Percentiles rank a stretch among this genome's conserved stretches.
These are phyloP conservation scores for Yamadazyma spencermartinsiae DNA, from an alignment of 1,139 yeast genomes.

Conservation along the genomic window DNA sequence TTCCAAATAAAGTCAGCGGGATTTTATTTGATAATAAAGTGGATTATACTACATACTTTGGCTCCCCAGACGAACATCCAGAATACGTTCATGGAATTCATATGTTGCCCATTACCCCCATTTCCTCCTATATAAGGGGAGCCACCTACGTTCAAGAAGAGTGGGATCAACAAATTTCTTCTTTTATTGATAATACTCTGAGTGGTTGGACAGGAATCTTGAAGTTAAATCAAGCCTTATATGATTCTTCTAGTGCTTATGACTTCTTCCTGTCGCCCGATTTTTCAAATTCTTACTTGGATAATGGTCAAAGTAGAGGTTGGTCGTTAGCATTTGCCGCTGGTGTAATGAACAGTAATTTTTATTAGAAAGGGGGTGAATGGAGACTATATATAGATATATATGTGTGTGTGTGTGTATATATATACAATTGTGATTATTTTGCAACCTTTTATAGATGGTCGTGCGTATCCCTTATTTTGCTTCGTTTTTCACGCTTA, in stretches of 20 bases:
- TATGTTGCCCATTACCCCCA: constrained; percentile 48
- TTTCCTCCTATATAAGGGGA: constrained; percentile 39
- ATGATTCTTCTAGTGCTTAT: constrained; percentile 38
- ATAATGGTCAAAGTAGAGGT: constrained; percentile 47
- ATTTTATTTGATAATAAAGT: constrained; percentile 77
- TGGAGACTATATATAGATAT: too few relatives aligned
- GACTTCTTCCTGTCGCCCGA: constrained; percentile 39
- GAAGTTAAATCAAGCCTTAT: constrained; percentile 39
- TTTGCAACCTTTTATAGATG: too few relatives aligned
- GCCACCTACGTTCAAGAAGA: constrained; percentile 41
- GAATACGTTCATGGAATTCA: constrained; percentile 52
- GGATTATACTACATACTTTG: constrained; percentile 85
- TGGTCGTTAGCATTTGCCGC: constrained; percentile 47
- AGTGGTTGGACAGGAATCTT: constrained; percentile 50
- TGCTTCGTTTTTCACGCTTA: neutral
- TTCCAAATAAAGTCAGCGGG: constrained; percentile 65
- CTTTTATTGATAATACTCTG: constrained; percentile 35
- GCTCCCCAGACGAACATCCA: constrained; percentile 41
- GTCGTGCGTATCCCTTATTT: neutral
- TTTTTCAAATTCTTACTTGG: constrained; percentile 39
- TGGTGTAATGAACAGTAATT: constrained; percentile 30
- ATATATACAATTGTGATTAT: too few relatives aligned
- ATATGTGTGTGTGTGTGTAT: too few relatives aligned
- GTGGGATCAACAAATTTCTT: constrained; percentile 39
- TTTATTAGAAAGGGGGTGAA: too few relatives aligned